Conservation (phyloP, 2,329 filamentous ascomycete species). For the Pseudogymnoascus sp. region DNA sequence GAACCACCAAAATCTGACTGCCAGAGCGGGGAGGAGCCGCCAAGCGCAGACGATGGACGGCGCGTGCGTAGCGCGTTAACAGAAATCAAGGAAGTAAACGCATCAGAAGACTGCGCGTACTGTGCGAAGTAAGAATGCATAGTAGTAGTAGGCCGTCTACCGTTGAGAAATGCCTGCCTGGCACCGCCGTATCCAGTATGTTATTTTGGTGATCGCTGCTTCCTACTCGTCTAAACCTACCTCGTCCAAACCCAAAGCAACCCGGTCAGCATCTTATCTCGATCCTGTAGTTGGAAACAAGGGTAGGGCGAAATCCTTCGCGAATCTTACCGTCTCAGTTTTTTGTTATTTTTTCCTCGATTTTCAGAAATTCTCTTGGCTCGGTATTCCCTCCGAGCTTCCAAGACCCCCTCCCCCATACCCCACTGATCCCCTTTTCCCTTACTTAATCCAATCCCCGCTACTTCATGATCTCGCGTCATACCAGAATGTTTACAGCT, state of each 20-base stretch:
- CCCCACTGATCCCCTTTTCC: background rate
- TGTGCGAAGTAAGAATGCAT: background rate
- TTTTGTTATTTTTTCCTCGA: background rate
- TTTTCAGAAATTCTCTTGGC: background rate
- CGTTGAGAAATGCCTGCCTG: background rate
- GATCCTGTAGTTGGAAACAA: background rate
- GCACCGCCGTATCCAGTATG: background rate
- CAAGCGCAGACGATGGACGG: background rate
- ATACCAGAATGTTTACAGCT: background rate
- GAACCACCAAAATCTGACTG: background rate
- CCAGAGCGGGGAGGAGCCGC: background rate
- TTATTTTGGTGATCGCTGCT: background rate
- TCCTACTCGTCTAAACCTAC: background rate
- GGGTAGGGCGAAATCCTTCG: background rate
- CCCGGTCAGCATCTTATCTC: conserved; percentile 3
- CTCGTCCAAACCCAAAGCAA: background rate
- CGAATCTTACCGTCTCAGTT: background rate
- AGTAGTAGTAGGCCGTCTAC: too few species aligned
- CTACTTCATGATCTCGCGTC: background rate
- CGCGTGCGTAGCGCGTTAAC: background rate
- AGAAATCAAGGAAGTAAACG: background rate
- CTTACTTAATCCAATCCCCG: background rate
- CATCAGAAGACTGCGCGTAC: background rate
- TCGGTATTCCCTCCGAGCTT: background rate
- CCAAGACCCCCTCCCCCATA: background rate